Evolutionary conservation across 2,329 filamentous ascomycete genomes (phyloP).

Genomic region (Cordyceps farinosa): DNA sequence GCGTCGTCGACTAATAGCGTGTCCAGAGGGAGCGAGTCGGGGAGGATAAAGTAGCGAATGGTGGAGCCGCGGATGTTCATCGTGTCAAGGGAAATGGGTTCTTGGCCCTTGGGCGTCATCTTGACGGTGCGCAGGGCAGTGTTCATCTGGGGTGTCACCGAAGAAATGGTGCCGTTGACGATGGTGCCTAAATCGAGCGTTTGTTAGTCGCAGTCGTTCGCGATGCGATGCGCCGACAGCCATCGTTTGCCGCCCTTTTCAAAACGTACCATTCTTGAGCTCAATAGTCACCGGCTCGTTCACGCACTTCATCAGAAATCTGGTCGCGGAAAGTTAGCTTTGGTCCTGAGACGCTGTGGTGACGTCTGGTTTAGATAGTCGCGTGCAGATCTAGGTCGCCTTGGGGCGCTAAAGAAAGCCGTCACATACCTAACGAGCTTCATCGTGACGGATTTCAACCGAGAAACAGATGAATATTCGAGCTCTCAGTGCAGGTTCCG

Average conservation of each 20-base stretch:
- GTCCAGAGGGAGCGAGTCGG: constrained; percentile 91
- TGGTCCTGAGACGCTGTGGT: not conserved
- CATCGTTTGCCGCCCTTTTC: too few species aligned
- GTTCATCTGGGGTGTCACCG: constrained; percentile 98
- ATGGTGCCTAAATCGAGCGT: constrained; percentile 67
- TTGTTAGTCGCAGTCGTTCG: not conserved
- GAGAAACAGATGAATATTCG: not conserved
- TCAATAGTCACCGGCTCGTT: constrained; percentile 99
- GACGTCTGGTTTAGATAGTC: constrained; percentile 37
- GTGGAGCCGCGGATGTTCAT: constrained; percentile 97
- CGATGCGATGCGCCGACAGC: not conserved
- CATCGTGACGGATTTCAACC: constrained; percentile 56
- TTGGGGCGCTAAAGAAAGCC: not conserved
- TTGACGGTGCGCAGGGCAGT: constrained; percentile 92
- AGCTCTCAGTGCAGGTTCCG: constrained; percentile 7
- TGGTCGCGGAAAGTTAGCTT: constrained; percentile 40
- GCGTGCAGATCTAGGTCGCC: constrained; percentile 23
- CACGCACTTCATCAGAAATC: constrained; percentile 98
- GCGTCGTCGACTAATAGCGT: constrained; percentile 94
- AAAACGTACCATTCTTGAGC: constrained; percentile 81
- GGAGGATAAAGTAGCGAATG: constrained; percentile 94
- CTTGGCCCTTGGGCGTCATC: constrained; percentile 87
- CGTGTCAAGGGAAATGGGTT: constrained; percentile 82
- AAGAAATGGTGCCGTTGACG: constrained; percentile 93
- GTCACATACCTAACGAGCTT: constrained; percentile 87